Base-by-base conservation (phyloP, 306 rosid species). In the Vigna radiata region DNA sequence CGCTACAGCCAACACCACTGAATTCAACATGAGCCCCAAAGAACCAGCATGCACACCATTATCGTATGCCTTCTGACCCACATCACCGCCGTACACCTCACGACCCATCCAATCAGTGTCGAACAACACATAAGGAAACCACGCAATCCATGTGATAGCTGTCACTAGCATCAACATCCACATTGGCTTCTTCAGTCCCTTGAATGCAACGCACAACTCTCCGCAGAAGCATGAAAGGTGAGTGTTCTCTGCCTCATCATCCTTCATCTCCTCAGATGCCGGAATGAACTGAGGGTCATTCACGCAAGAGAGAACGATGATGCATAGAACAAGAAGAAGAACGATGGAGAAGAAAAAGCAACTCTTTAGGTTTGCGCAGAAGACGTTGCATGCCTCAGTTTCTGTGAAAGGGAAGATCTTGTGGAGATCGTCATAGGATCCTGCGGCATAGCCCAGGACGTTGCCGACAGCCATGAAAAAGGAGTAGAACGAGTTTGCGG, bases 91-190 rank as follows among this genome's bases (percentile, higher is more conserved):
- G 18, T 72, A 93, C 15, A 93, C 98, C 76, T 93, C 98, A 2
- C 62, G 50, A 4, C 96, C 98, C 98, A 91, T 89, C 98, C 98
- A 93, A 12, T 93, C 98, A 0, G 96, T 93, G 66, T 88, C 91
- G 68, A 68, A 93, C 25, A 93, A 75, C 39, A 93, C 14, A 75
- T 89, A 93, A 0, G 94, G 94, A 41, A 90, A 93, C 96, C 98
- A 93, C 0, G 89, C 98, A 0, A 91, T 13, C 96, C 96, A 93
- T 17, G 91, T 90, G 1, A 89, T 48, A 0, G 89, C 78, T 8
- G 96, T 93, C 29, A 93, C 96, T 0, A 86, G 0, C 0, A 93
- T 73, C 4, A 93, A 13, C 17, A 90, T 44, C 88, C 94, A 73
- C 98, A 91, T 91, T 0, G 98, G 95, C 27, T 29, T 85, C 23